phyloP scores from a whole-genome alignment of 2,329 filamentous ascomycete species.

The Beauveria varroae region DNA sequence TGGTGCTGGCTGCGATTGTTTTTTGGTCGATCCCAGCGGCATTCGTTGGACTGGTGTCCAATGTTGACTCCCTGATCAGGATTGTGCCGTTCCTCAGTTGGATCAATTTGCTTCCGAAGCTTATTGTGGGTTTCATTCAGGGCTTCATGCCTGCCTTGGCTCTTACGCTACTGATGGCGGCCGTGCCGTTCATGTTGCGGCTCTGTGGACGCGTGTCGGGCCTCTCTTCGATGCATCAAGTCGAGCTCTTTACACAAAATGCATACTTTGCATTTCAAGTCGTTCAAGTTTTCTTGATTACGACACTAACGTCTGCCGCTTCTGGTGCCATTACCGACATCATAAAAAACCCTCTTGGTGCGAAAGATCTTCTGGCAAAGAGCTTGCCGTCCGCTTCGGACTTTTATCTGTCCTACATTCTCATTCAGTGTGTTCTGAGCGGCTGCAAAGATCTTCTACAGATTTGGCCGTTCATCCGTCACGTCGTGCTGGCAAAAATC shows the following conservation, averaged over 20 bases:
- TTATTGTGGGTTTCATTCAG: conserved; percentile 42
- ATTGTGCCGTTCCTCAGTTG: conserved; percentile 42
- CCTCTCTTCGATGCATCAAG: conserved; percentile 31
- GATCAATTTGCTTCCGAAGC: conserved; percentile 25
- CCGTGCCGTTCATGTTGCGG: conserved; percentile 77
- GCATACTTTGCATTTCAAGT: conserved; percentile 88
- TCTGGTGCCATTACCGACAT: conserved; percentile 60
- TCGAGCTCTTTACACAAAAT: conserved; percentile 87
- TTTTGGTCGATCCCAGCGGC: conserved; percentile 78
- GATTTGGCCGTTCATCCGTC: conserved; percentile 50
- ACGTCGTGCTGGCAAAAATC: conserved; percentile 58
- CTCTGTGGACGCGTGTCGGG: conserved; percentile 14
- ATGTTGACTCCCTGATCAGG: conserved; percentile 62
- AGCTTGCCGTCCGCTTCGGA: conserved; percentile 80
- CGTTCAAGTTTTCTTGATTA: conserved; percentile 86
- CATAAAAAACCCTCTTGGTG: conserved; percentile 50
- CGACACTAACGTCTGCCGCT: conserved; percentile 74
- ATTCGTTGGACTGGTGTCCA: conserved; percentile 77
- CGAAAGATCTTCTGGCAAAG: conserved; percentile 58
- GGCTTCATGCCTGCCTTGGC: conserved; percentile 76
- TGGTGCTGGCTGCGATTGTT: conserved; percentile 70
- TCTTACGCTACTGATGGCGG: conserved; percentile 75
- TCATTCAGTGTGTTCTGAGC: conserved; percentile 80
- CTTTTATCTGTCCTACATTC: conserved; percentile 90
- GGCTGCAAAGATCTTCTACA: conserved; percentile 70